These are phyloP conservation scores for Tylopilus sp. DNA, from an alignment of 768 basidiomycete genomes.

Conservation along the genomic window DNA sequence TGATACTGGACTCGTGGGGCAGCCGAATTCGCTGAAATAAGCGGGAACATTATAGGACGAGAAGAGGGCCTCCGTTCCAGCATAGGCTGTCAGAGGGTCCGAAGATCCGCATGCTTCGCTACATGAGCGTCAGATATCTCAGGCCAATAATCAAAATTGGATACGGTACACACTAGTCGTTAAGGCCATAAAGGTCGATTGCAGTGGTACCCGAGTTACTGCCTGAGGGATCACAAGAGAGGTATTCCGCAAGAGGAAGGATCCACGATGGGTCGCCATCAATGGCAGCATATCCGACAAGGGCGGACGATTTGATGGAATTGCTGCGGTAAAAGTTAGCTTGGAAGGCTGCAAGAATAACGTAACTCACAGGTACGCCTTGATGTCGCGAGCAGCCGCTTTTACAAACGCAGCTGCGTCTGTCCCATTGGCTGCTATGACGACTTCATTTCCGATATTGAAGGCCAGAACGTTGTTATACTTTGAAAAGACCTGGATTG, in stretches of 20 bases:
- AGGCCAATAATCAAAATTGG: not conserved
- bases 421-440: conserved; percentile 50
- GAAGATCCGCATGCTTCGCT: conserved; percentile 84
- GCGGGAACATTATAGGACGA: conserved; percentile 71
- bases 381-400: conserved; percentile 86
- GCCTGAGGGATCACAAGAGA: conserved; percentile 67
- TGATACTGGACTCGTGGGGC: conserved; percentile 60
- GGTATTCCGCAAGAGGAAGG: conserved; percentile 67
- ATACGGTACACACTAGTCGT: conserved; percentile 65
- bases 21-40: conserved; percentile 90
- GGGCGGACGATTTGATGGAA: conserved; percentile 58
- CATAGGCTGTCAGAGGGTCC: conserved; percentile 55
- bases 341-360: not conserved
- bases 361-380: conserved; percentile 70
- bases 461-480: conserved; percentile 89
- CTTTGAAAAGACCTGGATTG: conserved; percentile 75
- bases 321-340: conserved; percentile 36
- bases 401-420: conserved; percentile 77
- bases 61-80: conserved; percentile 50
- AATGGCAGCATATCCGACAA: conserved; percentile 85
- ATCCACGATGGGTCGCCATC: conserved; percentile 66
- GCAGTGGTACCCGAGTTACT: conserved; percentile 53
- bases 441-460: conserved; percentile 88
- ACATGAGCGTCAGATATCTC: conserved; percentile 11
- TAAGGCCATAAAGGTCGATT: conserved; percentile 85